A percentile compares a stretch with the other conserved stretches of the same genome.
These are phyloP conservation scores for Emergomyces orientalis DNA, from an alignment of 2,329 filamentous ascomycete species.

Conservation along the genomic window DNA sequence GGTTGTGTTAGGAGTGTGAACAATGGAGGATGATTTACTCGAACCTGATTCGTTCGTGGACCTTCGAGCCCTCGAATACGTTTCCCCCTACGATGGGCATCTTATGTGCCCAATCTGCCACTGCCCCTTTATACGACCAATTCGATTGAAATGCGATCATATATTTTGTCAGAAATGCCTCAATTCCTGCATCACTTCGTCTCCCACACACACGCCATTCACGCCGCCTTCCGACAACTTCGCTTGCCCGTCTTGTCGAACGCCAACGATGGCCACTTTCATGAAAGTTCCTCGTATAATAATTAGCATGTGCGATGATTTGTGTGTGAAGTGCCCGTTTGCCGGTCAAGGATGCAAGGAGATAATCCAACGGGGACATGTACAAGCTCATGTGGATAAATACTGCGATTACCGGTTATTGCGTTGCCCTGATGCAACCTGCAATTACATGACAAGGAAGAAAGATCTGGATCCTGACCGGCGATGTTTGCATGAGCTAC, in stretches of 20 bases:
- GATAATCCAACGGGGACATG: constrained; percentile 46
- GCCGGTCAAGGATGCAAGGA: constrained; percentile 45
- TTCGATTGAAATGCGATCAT: constrained; percentile 53
- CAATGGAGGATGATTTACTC: background rate
- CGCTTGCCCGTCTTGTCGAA: constrained; percentile 51
- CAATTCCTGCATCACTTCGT: constrained; percentile 38
- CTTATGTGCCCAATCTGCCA: constrained; percentile 57
- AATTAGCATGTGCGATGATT: constrained; percentile 53
- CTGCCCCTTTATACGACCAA: constrained; percentile 51
- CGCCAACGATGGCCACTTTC: constrained; percentile 31
- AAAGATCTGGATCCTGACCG: constrained; percentile 44
- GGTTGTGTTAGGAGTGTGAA: background rate
- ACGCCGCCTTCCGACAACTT: constrained; percentile 24
- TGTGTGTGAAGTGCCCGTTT: constrained; percentile 52
- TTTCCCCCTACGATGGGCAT: constrained; percentile 48
- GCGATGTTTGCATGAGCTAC: constrained; percentile 45
- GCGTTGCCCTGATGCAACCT: constrained; percentile 43
- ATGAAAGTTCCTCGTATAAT: constrained; percentile 46
- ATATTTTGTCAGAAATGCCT: constrained; percentile 55
- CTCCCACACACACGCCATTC: constrained; percentile 12
- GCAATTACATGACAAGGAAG: constrained; percentile 44
- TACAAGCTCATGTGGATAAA: constrained; percentile 51
- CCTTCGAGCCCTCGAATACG: constrained; percentile 50
- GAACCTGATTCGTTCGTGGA: constrained; percentile 34
- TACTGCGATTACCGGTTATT: constrained; percentile 50